These are phyloP conservation scores for Withania somnifera DNA, from an alignment of 305 asterid genomes.

Conservation along the genomic window DNA sequence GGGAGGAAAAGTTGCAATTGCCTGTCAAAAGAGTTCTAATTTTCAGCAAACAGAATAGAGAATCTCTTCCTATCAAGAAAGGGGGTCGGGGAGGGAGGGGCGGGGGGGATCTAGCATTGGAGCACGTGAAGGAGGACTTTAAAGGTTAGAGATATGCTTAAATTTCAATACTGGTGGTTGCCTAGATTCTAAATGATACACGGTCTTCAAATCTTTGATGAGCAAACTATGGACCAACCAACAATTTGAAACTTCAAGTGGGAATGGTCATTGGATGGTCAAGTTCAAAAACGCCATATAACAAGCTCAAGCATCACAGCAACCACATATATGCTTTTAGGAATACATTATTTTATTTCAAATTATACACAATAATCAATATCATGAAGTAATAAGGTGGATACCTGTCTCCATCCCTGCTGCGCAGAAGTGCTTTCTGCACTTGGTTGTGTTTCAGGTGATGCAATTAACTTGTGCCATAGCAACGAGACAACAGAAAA, in stretches of 20 bases:
- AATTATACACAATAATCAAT: not conserved
- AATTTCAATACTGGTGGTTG: not conserved
- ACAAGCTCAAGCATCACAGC: not conserved
- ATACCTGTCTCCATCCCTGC: slow-evolving; percentile 99
- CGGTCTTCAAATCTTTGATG: not conserved
- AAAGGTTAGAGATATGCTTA: not conserved
- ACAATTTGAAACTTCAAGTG: not conserved
- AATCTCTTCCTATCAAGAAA: not conserved
- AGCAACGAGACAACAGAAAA: slow-evolving; percentile 94
- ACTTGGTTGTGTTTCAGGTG: slow-evolving; percentile 85
- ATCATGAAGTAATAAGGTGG: not conserved
- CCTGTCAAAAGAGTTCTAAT: not conserved
- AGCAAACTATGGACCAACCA: not conserved
- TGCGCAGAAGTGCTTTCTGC: slow-evolving; percentile 97
- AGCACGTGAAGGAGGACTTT: not conserved
- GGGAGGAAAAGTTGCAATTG: not conserved
- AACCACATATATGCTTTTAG: not conserved
- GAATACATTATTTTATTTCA: not conserved
- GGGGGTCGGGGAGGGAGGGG: too few species aligned
- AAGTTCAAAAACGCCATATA: not conserved
- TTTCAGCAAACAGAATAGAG: not conserved
- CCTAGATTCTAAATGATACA: not conserved
- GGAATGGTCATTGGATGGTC: not conserved
- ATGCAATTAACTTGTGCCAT: slow-evolving; percentile 92
- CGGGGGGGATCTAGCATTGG: not conserved